Base-by-base conservation (phyloP, 768 basidiomycete genomes). In the Kwoniella newhampshirensis region DNA sequence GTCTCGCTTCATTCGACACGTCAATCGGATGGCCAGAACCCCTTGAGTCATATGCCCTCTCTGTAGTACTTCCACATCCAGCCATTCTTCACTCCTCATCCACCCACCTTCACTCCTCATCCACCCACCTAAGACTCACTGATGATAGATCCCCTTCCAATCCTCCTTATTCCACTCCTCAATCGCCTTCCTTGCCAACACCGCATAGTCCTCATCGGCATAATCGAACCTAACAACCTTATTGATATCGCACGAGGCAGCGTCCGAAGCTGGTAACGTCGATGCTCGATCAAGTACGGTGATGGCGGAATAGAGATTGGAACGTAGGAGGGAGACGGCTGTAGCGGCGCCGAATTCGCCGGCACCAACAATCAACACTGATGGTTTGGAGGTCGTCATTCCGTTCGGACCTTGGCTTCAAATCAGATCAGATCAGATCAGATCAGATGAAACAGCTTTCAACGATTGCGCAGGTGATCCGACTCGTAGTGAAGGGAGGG, bases 141-240 rank as follows among this genome's bases (percentile, higher is more conserved):
- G 59, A 55, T 65, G 55, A 51, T 62, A 75, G 49, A 61, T 53
- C 2, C 51, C 46, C 39, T 58, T 32, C 66, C 66, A 76, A 1
- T 64, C 58, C 6, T 58, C 43, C 27, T 59, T 43, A 20, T 62
- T 61, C 71, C 71, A 74, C 25, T 55, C 37, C 9, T 52, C 41
- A 26, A 76, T 63, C 7, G 75, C 65, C 13, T 64, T 55, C 18
- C 56, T 51, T 0, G 75, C 73, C 37, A 72, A 48, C 8, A 27
- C 23, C 8, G 65, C 57, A 58, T 75, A 75, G 17, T 61, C 42
- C 9, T 60, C 57, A 46, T 74, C 66, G 17, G 57, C 32, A 51
- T 75, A 75, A 49, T 75, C 74, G 21, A 60, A 59, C 25, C 74
- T 61, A 20, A 73, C 59, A 23, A 74, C 67, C 66, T 76, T 76